phyloP scores from a whole-genome alignment of 1,284 basidiomycete species.

The Microbotryum violaceum region DNA sequence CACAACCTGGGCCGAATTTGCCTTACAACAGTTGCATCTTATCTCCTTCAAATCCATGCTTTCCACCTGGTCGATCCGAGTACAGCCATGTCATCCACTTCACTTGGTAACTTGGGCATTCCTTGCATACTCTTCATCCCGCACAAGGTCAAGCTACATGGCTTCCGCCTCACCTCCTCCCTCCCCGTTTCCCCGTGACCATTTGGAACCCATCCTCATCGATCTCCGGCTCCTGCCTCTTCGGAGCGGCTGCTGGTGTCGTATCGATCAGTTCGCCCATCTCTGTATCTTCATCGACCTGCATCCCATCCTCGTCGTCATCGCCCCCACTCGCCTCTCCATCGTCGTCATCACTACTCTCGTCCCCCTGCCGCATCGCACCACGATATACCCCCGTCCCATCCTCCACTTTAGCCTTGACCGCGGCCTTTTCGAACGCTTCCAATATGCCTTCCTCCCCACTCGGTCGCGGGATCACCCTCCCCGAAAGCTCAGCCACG shows the following conservation, averaged over 20 bases:
- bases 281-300: conserved; percentile 45
- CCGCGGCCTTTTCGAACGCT: conserved; percentile 57
- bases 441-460: conserved; percentile 48
- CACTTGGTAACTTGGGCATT: too few relatives aligned
- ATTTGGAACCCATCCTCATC: conserved; percentile 83
- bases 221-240: conserved; percentile 54
- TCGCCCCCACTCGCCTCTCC: conserved; percentile 45
- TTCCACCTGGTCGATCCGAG: too few relatives aligned
- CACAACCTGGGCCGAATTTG: too few relatives aligned
- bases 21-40: too few relatives aligned
- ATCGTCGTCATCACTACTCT: conserved; percentile 36
- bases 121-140: too few relatives aligned
- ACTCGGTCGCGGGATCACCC: neutral
- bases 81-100: too few relatives aligned
- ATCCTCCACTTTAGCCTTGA: conserved; percentile 51
- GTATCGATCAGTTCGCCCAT: conserved; percentile 51
- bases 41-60: too few relatives aligned
- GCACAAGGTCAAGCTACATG: too few relatives aligned
- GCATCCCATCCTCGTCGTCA: conserved; percentile 49
- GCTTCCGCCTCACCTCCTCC: conserved; percentile 2
- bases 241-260: conserved; percentile 39
- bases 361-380: conserved; percentile 12
- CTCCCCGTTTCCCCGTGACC: conserved; percentile 55
- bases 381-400: conserved; percentile 45
- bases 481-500: neutral